Conservation (phyloP, 1,284 basidiomycete species). For the Cystobasidium sp. region DNA sequence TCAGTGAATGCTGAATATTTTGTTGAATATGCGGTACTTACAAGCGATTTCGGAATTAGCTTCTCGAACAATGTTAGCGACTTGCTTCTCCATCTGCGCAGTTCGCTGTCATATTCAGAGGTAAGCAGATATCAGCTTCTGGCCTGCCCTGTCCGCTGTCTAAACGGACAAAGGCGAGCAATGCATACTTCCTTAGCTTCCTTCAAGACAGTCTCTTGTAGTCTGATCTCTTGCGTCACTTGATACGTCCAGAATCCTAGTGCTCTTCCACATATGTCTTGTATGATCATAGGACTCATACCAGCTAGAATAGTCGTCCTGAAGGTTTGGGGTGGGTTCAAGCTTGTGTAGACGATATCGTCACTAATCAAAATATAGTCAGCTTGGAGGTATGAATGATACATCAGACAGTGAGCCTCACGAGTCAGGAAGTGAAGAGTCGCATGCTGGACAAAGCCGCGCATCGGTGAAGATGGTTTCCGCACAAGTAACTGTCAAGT, state of each 20-base stretch:
- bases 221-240: constrained; percentile 41
- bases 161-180: neutral
- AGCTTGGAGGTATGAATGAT: neutral
- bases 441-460: constrained; percentile 49
- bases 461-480: constrained; percentile 47
- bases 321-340: constrained; percentile 48
- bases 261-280: constrained; percentile 46
- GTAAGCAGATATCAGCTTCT: neutral
- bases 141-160: no score
- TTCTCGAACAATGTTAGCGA: constrained; percentile 37
- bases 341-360: constrained; percentile 45
- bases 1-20: neutral
- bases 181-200: constrained; percentile 46
- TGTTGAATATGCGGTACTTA: neutral
- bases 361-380: constrained; percentile 5
- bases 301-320: constrained; percentile 48
- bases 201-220: constrained; percentile 47
- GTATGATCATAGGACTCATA: constrained; percentile 44
- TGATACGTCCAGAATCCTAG: constrained; percentile 50
- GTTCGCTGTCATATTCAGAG: constrained; percentile 5
- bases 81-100: constrained; percentile 33
- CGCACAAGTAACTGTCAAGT: constrained; percentile 44
- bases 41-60: constrained; percentile 37
- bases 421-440: constrained; percentile 46
- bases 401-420: neutral